Percentiles rank a stretch among this genome's conserved stretches.
Conservation (phyloP, 768 basidiomycete species). For the Termitomyces bulborhizus region DNA sequence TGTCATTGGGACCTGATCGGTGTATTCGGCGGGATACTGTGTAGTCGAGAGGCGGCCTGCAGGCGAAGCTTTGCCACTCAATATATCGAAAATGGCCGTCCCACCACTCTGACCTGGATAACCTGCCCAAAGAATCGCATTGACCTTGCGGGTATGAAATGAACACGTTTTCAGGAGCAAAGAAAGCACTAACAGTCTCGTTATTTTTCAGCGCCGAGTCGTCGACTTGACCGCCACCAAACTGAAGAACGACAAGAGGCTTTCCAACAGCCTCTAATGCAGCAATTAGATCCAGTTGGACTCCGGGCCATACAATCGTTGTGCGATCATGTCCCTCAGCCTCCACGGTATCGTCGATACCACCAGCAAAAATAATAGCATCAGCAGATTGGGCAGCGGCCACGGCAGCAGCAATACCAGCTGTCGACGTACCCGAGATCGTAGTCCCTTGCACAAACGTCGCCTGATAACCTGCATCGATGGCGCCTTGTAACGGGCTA, state of each 20-base stretch:
- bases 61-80: conserved; percentile 45
- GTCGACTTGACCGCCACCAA: conserved; percentile 55
- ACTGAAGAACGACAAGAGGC: conserved; percentile 47
- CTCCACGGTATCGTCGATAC: conserved; percentile 47
- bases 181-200: conserved; percentile 23
- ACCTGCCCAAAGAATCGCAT: conserved; percentile 50
- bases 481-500: conserved; percentile 44
- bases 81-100: conserved; percentile 44
- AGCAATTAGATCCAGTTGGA: conserved; percentile 43
- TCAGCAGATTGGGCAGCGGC: conserved; percentile 44
- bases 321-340: no score
- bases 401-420: conserved; percentile 46
- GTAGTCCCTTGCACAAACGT: conserved; percentile 37
- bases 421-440: conserved; percentile 30
- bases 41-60: conserved; percentile 50
- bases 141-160: conserved; percentile 29
- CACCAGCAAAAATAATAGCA: conserved; percentile 46
- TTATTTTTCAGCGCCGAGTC: conserved; percentile 38
- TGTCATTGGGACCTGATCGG: conserved; percentile 45
- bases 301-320: conserved; percentile 48
- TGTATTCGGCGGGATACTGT: conserved; percentile 47
- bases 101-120: conserved; percentile 55
- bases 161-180: not conserved
- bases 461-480: conserved; percentile 39
- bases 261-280: conserved; percentile 41